Base-by-base conservation (phyloP, 1,284 basidiomycete genomes). In the Taiwanofungus camphoratus region DNA sequence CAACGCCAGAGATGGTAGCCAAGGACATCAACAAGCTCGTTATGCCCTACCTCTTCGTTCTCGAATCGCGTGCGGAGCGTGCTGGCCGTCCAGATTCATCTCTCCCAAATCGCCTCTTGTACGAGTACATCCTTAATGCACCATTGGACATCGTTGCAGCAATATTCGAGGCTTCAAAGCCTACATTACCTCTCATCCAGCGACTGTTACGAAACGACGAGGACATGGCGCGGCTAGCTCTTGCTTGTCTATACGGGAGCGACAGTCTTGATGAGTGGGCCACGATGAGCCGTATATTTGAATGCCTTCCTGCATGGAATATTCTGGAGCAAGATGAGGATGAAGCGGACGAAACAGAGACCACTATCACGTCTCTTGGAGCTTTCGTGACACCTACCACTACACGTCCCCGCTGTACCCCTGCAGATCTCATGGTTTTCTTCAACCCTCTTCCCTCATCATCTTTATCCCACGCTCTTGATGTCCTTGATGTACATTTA, bases 301-400 rank as follows among this genome's bases (percentile, higher is more conserved):
- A 97, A 60, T 96, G 92, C 59, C 70, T 96, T 33, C 93, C 93
- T 0, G 92, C 85, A 6, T 96, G 91, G 91, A 81, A 85, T 46
- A 71, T 82, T 22, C 60, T 72, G 2, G 61, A 19, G 71, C n/a
- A 73, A 9, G 75, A 77, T 41, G 73, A 74, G 29, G 74, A 77
- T 39, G 77, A 87, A 43, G 75, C 73, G 32, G 88, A 89, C 50
- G 80, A 81, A 41, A 81, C 79, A 11, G 82, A 91, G 43, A 86
- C 84, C 11, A 93, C 89, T 0, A 71, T 93, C 35, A 64, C 76
- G 5, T 90, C 88, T 8, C 77, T 95, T 13, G 86, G 85, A 13
- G 68, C 77, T 7, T 93, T 88, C 53, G 80, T 93, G 5, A 70
- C 76, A 5, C 91, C 92, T 0, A 80, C 86, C 2, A 84, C 82